Base-by-base conservation (phyloP, 2,329 filamentous ascomycete species). In the Sclerotinia nivalis region DNA sequence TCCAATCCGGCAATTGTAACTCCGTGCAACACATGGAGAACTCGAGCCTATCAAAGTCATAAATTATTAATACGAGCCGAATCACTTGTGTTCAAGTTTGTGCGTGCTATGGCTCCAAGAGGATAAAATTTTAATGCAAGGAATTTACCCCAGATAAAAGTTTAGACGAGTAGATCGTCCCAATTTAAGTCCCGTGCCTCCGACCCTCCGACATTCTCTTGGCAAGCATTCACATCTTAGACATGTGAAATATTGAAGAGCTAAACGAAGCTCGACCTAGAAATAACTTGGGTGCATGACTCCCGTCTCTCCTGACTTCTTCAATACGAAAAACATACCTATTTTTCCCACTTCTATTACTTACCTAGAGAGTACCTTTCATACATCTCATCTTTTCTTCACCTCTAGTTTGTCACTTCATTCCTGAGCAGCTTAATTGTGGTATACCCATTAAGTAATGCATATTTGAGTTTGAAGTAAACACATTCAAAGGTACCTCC, bases 111-210 rank as follows among this genome's bases (percentile, higher is more conserved):
- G 20, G 31, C 2, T 54, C 10, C 25, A 28, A 31, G 40, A 20
- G 20, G 25, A 22, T 13, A n/a, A 55, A 10, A 18, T 15, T 28
- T 56, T 43, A 40, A 31, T 66, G 40, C 50, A 66, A 55, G 62
- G n/a, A 25, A 60, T 25, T 50, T 31, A 31, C 43, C 66, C 66
- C 66, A 68, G 56, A 68, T 54, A 54, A 62, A 62, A 68, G 56
- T 68, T 62, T 62, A 54, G 55, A 62, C 45, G 34, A n/a, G 49
- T 50, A 20, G 22, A 58, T 37, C 31, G 37, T 31, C 18, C 28
- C 18, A 58, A 28, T 22, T 25, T 25, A n/a, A 50, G 60, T 62
- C 47, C 49, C 62, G 61, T 55, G 62, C 62, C 62, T 66, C 50
- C 50, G 49, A 43, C 49, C 31, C 61, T 45, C 55, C 55, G 31